Percentiles rank a stretch among this genome's conserved stretches.
phyloP scores from a whole-genome alignment of 345 rosid genomes.

The Linum trigynum region DNA sequence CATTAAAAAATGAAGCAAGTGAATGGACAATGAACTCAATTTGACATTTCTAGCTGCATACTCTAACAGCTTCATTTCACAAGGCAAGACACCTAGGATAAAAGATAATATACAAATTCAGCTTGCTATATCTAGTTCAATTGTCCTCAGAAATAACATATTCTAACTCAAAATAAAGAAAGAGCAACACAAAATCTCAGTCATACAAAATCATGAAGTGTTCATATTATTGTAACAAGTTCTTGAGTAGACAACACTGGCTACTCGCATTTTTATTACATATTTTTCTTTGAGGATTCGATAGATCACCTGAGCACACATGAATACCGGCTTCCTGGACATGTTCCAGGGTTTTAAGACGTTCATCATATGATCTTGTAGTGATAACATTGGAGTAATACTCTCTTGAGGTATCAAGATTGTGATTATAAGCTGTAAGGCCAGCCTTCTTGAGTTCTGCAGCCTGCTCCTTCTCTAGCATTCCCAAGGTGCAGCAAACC shows the following conservation, averaged over 20 bases:
- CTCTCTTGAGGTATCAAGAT: constrained; percentile 95
- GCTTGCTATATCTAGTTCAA: too few species aligned
- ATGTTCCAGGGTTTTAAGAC: constrained; percentile 69
- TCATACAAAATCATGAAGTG: too few species aligned
- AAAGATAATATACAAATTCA: too few species aligned
- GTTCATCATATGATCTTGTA: constrained; percentile 83
- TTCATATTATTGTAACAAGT: too few species aligned
- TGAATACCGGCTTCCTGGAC: constrained; percentile 94
- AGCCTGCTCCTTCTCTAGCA: constrained; percentile 97
- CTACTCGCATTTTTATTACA: background rate
- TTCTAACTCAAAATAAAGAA: too few species aligned
- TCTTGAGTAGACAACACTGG: background rate
- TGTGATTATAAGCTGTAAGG: constrained; percentile 95
- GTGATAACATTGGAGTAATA: constrained; percentile 81
- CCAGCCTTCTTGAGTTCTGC: constrained; percentile 91
- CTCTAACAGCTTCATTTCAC: too few species aligned
- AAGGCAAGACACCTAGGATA: too few species aligned
- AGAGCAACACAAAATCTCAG: too few species aligned
- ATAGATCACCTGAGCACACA: constrained; percentile 81
- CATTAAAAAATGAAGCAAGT: too few species aligned
- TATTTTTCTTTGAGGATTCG: background rate
- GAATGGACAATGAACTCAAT: too few species aligned
- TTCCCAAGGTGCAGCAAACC: constrained; percentile 96
- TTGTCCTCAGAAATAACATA: too few species aligned
- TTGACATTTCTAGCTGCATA: too few species aligned